Conservation (phyloP, 2,329 filamentous ascomycete genomes). For the Atkinsonella hypoxylon region DNA sequence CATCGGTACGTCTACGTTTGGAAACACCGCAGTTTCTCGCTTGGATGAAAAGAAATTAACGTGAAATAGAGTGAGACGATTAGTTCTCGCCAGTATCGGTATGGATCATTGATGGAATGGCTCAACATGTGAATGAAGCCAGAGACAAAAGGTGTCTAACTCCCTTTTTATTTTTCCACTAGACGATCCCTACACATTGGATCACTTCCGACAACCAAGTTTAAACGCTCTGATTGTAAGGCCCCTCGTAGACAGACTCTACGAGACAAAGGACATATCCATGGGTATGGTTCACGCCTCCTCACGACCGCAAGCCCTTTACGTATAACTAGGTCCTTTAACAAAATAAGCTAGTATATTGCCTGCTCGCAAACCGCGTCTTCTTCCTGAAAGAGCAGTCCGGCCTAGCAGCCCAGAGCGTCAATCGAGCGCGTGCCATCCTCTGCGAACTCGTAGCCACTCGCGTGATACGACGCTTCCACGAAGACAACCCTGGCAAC, state of each 20-base stretch:
- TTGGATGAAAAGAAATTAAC: background rate
- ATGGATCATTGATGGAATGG: background rate
- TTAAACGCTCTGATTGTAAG: constrained; percentile 56
- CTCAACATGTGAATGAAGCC: background rate
- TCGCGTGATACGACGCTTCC: constrained; percentile 53
- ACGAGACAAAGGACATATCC: constrained; percentile 52
- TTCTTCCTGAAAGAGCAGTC: constrained; percentile 58
- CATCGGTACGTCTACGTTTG: constrained; percentile 4
- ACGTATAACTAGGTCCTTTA: constrained; percentile 7
- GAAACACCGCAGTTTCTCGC: background rate
- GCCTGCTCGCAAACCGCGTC: constrained; percentile 56
- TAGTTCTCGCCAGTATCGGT: constrained; percentile 13
- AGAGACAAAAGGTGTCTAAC: background rate
- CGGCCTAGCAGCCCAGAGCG: constrained; percentile 54
- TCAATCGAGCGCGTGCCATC: constrained; percentile 54
- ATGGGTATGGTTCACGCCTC: constrained; percentile 28
- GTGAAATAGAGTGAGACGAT: constrained; percentile 2
- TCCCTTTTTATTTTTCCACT: background rate
- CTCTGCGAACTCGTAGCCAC: constrained; percentile 59
- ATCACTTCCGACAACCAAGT: constrained; percentile 54
- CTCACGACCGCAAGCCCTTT: background rate
- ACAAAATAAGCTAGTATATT: constrained; percentile 41
- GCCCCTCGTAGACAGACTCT: constrained; percentile 56
- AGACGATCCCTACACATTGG: constrained; percentile 35
- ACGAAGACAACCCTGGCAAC: constrained; percentile 53